Conservation (phyloP, 192 early-diverging fungal genomes). For the Coemansia sp. region DNA sequence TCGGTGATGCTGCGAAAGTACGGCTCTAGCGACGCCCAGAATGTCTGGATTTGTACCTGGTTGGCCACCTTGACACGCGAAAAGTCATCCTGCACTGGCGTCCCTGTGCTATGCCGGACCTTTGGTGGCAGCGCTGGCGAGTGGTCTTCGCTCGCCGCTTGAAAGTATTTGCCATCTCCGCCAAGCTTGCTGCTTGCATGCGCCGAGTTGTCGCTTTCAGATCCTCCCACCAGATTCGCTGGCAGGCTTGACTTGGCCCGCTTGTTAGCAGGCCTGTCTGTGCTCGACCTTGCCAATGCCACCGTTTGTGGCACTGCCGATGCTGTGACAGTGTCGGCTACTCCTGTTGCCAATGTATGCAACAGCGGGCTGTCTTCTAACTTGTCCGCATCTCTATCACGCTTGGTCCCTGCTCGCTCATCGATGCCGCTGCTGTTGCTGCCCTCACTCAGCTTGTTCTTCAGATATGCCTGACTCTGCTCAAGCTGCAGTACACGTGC, state of each 20-base stretch:
- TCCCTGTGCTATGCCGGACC: conserved; percentile 43
- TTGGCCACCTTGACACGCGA: conserved; percentile 71
- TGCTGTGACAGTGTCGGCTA: neutral
- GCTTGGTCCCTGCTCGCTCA: conserved; percentile 3
- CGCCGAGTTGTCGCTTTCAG: conserved; percentile 43
- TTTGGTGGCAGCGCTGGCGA: conserved; percentile 23
- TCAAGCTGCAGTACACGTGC: conserved; percentile 27
- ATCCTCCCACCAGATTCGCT: conserved; percentile 15
- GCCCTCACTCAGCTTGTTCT: neutral
- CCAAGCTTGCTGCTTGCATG: conserved; percentile 18
- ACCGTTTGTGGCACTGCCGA: conserved; percentile 9
- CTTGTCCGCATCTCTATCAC: neutral
- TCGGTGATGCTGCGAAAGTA: conserved; percentile 81
- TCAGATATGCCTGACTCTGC: conserved; percentile 11
- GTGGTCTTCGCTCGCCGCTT: conserved; percentile 13
- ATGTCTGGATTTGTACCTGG: conserved; percentile 83
- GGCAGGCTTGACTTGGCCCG: conserved; percentile 22
- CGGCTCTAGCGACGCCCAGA: conserved; percentile 82
- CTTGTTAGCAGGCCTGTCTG: conserved; percentile 32
- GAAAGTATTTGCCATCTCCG: conserved; percentile 16
- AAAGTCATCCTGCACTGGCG: conserved; percentile 63
- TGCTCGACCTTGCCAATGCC: conserved; percentile 5
- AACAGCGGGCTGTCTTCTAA: neutral
- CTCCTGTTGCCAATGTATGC: neutral
- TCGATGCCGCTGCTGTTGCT: neutral